Percentiles rank a stretch among this genome's conserved stretches.
Evolutionary conservation across 2,329 filamentous ascomycete species (phyloP).

Genomic region (Aspergillus udagawae): DNA sequence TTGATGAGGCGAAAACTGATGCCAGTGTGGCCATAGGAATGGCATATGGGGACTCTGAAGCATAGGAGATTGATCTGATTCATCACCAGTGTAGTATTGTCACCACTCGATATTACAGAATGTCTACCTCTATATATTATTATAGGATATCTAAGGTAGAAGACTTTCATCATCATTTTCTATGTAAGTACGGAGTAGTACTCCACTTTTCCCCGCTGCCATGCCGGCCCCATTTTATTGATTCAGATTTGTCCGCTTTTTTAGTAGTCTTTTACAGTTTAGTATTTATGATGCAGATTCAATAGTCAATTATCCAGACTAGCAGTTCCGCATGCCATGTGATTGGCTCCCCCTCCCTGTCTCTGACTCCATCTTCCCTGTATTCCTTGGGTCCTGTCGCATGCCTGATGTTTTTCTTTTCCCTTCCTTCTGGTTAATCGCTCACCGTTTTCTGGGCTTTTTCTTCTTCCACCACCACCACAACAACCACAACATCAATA

Average conservation of each 20-base stretch:
- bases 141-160: no score
- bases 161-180: neutral
- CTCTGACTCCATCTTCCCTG: neutral
- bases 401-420: constrained; percentile 9
- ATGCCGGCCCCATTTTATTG: constrained; percentile 12
- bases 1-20: neutral
- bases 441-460: constrained; percentile 12
- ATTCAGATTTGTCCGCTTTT: constrained; percentile 3
- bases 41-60: neutral
- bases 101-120: neutral
- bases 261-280: neutral
- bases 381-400: constrained; percentile 8
- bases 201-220: constrained; percentile 17
- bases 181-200: neutral
- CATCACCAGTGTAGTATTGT: neutral
- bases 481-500: neutral
- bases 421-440: neutral
- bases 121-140: neutral
- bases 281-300: neutral
- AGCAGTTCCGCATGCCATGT: constrained; percentile 1
- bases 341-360: neutral
- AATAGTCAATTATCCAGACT: constrained; percentile 6
- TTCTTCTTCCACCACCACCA: neutral
- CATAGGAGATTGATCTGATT: neutral
- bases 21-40: neutral